These are phyloP conservation scores for Aspergillus arachidicola DNA, from an alignment of 2,329 filamentous ascomycete species.

Conservation along the genomic window DNA sequence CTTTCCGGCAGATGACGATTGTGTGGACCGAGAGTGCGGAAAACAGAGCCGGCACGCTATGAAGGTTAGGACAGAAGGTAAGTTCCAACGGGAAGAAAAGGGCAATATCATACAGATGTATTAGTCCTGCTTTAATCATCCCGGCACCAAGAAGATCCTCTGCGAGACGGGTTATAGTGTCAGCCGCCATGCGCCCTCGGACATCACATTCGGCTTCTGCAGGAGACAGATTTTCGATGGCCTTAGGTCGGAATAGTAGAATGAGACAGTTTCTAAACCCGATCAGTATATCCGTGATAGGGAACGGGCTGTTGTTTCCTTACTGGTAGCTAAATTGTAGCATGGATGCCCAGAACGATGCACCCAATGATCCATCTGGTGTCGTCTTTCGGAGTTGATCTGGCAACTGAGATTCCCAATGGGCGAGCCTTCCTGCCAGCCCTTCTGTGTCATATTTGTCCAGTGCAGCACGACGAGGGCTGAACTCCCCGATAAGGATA, in stretches of 20 bases:
- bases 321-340: not conserved
- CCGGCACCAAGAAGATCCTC: not conserved
- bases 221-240: not conserved
- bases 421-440: not conserved
- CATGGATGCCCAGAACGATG: not conserved
- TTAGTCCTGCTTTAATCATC: not conserved
- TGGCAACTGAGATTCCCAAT: not conserved
- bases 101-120: not conserved
- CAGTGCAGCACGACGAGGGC: not conserved
- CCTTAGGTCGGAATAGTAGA: not conserved
- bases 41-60: slow-evolving; percentile 23
- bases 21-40: slow-evolving; percentile 29
- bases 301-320: fast-evolving
- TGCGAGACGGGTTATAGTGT: not conserved
- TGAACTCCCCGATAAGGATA: not conserved
- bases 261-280: not conserved
- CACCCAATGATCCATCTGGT: not conserved
- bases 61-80: not conserved
- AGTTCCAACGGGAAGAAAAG: not conserved
- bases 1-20: slow-evolving; percentile 27
- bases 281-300: not conserved
- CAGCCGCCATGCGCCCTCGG: not conserved
- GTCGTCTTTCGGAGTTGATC: not conserved
- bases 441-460: not conserved
- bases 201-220: not conserved